A percentile compares a stretch with the other conserved stretches of the same genome.
phyloP scores from a whole-genome alignment of 805 yeast genomes.

The Candida xyloterini region DNA sequence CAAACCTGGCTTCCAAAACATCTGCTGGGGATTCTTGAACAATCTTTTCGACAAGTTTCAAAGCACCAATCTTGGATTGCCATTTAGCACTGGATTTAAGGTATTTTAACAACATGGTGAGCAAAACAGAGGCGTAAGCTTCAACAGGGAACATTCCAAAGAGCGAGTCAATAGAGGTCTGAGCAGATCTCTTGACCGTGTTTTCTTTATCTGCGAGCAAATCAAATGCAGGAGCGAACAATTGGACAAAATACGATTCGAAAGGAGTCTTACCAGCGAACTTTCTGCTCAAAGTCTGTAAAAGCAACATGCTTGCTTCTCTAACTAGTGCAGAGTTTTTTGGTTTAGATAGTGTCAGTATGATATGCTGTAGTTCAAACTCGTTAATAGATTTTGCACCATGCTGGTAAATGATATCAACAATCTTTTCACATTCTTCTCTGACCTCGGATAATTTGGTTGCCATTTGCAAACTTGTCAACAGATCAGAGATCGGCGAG shows the following conservation, averaged over 20 bases:
- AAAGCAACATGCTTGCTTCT: conserved; percentile 69
- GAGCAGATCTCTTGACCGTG: conserved; percentile 83
- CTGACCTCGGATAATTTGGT: conserved; percentile 53
- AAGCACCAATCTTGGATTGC: conserved; percentile 83
- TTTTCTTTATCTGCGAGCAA: conserved; percentile 83
- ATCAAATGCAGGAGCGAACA: conserved; percentile 65
- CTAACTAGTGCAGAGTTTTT: conserved; percentile 72
- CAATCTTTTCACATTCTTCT: conserved; percentile 51
- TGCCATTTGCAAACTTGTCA: conserved; percentile 51
- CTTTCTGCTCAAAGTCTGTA: conserved; percentile 52
- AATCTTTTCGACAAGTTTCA: conserved; percentile 68
- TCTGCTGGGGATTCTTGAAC: conserved; percentile 82
- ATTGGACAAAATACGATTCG: conserved; percentile 69
- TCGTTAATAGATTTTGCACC: conserved; percentile 51
- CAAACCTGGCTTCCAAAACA: conserved; percentile 76
- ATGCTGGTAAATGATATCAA: conserved; percentile 42
- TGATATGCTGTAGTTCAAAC: conserved; percentile 63
- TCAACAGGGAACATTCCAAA: conserved; percentile 71
- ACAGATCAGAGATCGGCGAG: conserved; percentile 62
- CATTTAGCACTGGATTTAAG: conserved; percentile 85
- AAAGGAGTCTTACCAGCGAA: conserved; percentile 67
- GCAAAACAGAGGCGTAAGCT: conserved; percentile 68
- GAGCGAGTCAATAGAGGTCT: conserved; percentile 66
- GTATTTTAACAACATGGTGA: conserved; percentile 60
- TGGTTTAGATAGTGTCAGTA: conserved; percentile 65